phyloP scores from a whole-genome alignment of 1,284 basidiomycete species.

The Puccinia triticina region DNA sequence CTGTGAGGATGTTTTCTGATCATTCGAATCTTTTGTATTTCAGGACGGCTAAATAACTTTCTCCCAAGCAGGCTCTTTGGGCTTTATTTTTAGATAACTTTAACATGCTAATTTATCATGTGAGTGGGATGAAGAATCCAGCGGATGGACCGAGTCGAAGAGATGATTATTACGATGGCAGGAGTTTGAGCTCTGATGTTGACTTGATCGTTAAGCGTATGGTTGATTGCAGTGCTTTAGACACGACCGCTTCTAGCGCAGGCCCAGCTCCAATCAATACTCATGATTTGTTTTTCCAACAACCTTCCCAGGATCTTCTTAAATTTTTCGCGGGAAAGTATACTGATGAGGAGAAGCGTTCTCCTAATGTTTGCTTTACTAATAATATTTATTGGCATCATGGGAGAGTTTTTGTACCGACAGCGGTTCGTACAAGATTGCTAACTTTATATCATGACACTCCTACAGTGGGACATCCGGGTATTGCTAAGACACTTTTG shows the following conservation, averaged over 20 bases:
- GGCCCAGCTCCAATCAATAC: no score
- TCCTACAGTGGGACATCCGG: not conserved
- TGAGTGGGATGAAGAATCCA: slow-evolving; percentile 10
- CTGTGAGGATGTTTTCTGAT: not conserved
- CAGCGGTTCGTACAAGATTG: no score
- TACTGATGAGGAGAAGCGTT: not conserved
- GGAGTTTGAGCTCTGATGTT: no score
- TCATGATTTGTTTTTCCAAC: slow-evolving; percentile 24
- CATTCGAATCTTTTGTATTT: no score
- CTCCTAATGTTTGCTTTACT: not conserved
- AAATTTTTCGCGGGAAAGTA: not conserved
- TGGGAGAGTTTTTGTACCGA: no score
- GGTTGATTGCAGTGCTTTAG: not conserved
- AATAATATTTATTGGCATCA: not conserved
- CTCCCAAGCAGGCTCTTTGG: no score
- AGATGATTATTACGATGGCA: not conserved
- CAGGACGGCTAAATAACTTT: no score
- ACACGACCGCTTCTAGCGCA: no score
- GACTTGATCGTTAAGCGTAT: no score
- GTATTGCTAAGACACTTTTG: not conserved
- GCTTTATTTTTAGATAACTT: no score
- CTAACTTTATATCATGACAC: not conserved
- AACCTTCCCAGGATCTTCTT: not conserved
- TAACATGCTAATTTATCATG: slow-evolving; percentile 19
- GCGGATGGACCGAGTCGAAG: slow-evolving; percentile 10